phyloP scores from a whole-genome alignment of 495 filamentous ascomycete genomes.

The Hyaloscypha finlandica region DNA sequence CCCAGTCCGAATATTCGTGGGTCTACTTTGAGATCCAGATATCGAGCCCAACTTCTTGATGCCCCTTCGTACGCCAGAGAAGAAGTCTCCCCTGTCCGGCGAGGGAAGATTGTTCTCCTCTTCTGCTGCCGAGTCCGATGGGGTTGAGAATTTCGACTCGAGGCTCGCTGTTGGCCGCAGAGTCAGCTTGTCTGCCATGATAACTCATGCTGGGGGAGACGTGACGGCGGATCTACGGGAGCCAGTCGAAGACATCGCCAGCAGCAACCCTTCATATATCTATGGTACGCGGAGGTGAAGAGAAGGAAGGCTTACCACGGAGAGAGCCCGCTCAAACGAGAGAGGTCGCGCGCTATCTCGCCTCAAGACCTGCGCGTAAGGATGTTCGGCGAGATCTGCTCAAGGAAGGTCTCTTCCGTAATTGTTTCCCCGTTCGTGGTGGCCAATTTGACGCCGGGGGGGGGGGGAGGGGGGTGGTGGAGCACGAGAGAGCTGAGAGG shows the following conservation, averaged over 20 bases:
- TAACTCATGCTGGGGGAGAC: constrained; percentile 25
- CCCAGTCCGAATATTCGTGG: constrained; percentile 24
- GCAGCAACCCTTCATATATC: constrained; percentile 15
- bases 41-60: constrained; percentile 46
- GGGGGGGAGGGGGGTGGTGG: constrained; percentile 2
- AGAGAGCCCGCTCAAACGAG: neutral
- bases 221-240: constrained; percentile 2
- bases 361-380: constrained; percentile 6
- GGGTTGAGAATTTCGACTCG: constrained; percentile 28
- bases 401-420: neutral
- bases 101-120: constrained; percentile 39
- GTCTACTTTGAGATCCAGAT: constrained; percentile 34
- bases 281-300: constrained; percentile 46
- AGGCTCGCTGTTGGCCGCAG: constrained; percentile 26
- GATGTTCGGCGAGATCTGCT: constrained; percentile 18
- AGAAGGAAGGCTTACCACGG: constrained; percentile 14
- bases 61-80: constrained; percentile 51
- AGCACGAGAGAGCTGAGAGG: constrained; percentile 5
- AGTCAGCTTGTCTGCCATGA: constrained; percentile 32
- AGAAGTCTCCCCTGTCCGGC: constrained; percentile 39
- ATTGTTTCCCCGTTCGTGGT: neutral
- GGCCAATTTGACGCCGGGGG: constrained; percentile 7
- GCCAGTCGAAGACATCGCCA: constrained; percentile 16
- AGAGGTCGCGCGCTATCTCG: neutral
- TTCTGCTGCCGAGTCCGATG: constrained; percentile 40